Percentiles rank a stretch among this genome's conserved stretches.
These are phyloP conservation scores for Marchantia polymorpha DNA, from an alignment of 225 moss, liverwort and hornwort genomes.

Conservation along the genomic window DNA sequence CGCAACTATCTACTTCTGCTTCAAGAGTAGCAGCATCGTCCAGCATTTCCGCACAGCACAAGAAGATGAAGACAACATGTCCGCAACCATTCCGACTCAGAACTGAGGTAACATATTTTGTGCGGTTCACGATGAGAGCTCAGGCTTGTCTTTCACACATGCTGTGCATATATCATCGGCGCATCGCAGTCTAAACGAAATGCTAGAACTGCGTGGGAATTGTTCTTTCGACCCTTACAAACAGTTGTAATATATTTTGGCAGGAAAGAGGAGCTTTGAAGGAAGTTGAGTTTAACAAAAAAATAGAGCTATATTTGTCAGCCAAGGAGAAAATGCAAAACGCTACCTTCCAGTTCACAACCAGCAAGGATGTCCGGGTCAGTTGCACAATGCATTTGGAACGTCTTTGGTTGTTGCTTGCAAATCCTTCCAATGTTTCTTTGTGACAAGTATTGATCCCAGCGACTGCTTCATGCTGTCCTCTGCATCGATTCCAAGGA, in stretches of 20 bases:
- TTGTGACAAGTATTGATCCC: neutral
- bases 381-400: neutral
- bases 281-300: conserved; percentile 41
- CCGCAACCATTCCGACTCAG: conserved; percentile 41
- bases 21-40: neutral
- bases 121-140: neutral
- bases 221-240: neutral
- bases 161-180: neutral
- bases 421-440: neutral
- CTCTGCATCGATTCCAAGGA: neutral
- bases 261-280: conserved; percentile 46
- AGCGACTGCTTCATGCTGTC: neutral
- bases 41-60: conserved; percentile 24
- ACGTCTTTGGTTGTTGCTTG: neutral
- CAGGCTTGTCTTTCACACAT: neutral
- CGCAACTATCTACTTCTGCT: conserved; percentile 6
- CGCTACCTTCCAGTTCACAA: conserved; percentile 7
- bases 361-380: conserved; percentile 17
- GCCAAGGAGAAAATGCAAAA: conserved; percentile 25
- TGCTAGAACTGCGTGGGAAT: neutral
- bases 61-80: conserved; percentile 39
- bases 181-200: neutral
- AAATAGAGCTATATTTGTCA: conserved; percentile 26
- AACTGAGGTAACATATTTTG: conserved; percentile 28
- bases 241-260: neutral